Conservation (phyloP, 106 monocot species). For the Dendrobium chrysotoxum region DNA sequence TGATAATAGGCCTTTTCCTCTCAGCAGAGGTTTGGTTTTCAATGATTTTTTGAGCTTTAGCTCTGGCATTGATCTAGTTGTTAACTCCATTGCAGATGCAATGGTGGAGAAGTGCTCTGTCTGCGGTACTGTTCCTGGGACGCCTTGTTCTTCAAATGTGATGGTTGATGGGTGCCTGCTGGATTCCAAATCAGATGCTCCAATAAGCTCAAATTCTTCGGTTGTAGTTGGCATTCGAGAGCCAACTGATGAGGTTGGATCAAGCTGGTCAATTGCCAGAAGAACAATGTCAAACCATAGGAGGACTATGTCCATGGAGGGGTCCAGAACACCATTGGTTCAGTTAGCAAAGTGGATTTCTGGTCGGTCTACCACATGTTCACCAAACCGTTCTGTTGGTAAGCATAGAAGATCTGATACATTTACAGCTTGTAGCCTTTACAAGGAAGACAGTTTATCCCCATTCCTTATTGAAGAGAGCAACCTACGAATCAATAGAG, state of each 20-base stretch:
- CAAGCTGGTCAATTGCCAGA: conserved; percentile 32
- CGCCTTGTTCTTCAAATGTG: background rate
- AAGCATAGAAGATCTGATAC: conserved; percentile 20
- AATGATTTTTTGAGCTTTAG: background rate
- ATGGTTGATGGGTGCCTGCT: conserved; percentile 5
- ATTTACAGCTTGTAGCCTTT: conserved; percentile 5
- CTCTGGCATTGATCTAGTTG: background rate
- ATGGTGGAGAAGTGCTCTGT: conserved; percentile 16
- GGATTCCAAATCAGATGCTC: conserved; percentile 2
- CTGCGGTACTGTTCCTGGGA: conserved; percentile 8
- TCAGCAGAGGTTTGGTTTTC: background rate
- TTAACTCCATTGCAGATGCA: background rate
- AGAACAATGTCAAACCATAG: conserved; percentile 23
- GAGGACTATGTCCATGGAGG: conserved; percentile 25
- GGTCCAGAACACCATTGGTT: conserved; percentile 28
- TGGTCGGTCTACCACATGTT: conserved; percentile 19
- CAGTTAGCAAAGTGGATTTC: conserved; percentile 60
- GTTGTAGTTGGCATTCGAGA: conserved; percentile 2
- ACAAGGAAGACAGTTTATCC: conserved; percentile 11
- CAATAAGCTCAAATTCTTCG: background rate
- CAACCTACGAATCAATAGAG: conserved; percentile 35
- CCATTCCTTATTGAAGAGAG: conserved; percentile 7
- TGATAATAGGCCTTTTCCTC: conserved; percentile 9
- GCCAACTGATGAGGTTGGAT: conserved; percentile 1
- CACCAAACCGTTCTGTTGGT: conserved; percentile 25